Base-by-base conservation (phyloP, 768 basidiomycete species). In the Auricularia sp. region DNA sequence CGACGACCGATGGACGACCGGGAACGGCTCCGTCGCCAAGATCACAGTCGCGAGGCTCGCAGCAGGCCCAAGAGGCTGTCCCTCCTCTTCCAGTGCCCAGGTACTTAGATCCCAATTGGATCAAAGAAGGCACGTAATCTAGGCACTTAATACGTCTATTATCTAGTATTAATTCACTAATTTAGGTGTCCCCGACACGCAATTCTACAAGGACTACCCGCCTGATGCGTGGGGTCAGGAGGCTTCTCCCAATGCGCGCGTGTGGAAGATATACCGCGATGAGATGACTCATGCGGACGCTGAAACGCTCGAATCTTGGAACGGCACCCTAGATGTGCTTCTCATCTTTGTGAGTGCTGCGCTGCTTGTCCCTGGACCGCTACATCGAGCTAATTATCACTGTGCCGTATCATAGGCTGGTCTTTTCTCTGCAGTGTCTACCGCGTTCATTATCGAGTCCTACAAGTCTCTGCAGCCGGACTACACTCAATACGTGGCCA, bases 351-450 rank as follows among this genome's bases (percentile, higher is more conserved):
- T 68, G 39, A 21, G 35, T 37, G 6, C 18, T 29, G 29, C 29
- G 29, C 29, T 29, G 29, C 29, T 29, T 29, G 29, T 29, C 29
- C 29, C 29, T 29, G 18, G 24, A 16, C 35, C 14, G 14, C 13
- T 34, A 18, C 10, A 7, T 21, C 56, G 8, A n/a, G n/a, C 33
- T 10, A 34, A 7, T 42, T 3, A 11, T 39, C 29, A 29, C 29
- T 29, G 29, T 29, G 29, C 29, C 29, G 29, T 29, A 29, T 29
- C 29, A 18, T 34, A 65, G 65, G 65, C 65, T 39, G 65, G 65
- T 62, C 62, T 65, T 21, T 65, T 65, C 65, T 65, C 65, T 42
- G 65, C 65, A 16, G 62, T 65, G 14, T 45, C 58, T 3, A 65
- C 65, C 10, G 62, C 65, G 14, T 62, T 65, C 54, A 62, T 65